A percentile compares a stretch with the other conserved stretches of the same genome.
Evolutionary conservation across 306 rosid genomes (phyloP).

Genomic region (Dicorynia guianensis): DNA sequence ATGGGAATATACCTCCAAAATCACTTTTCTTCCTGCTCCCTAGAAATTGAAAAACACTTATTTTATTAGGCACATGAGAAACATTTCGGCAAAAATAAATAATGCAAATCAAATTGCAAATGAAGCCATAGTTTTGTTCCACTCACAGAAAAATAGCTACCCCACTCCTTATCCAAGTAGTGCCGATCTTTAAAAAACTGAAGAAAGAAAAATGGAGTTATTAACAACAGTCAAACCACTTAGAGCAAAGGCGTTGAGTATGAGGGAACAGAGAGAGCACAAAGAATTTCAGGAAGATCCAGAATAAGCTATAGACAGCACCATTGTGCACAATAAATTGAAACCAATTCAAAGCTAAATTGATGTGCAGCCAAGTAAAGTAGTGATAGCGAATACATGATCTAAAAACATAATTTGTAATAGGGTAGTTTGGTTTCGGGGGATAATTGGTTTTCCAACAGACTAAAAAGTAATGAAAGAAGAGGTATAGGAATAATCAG

Average conservation of each 20-base stretch:
- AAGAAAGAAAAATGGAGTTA: slow-evolving; percentile 8
- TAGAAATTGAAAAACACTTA: slow-evolving; percentile 45
- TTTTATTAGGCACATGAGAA: slow-evolving; percentile 7
- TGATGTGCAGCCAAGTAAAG: not conserved
- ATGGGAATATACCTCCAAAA: slow-evolving; percentile 72
- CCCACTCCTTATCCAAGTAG: slow-evolving; percentile 98
- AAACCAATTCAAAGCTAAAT: slow-evolving; percentile 9
- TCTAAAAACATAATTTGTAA: slow-evolving; percentile 20
- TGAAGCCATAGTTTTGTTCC: slow-evolving; percentile 17
- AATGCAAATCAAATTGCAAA: not conserved
- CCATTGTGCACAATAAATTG: not conserved
- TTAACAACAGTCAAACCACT: slow-evolving; percentile 31
- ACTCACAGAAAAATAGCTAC: slow-evolving; percentile 84
- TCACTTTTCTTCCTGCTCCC: slow-evolving; percentile 69
- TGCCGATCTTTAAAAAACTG: slow-evolving; percentile 95
- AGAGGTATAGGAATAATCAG: too few species aligned
- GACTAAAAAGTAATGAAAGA: too few species aligned
- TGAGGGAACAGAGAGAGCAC: not conserved
- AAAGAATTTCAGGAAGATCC: slow-evolving; percentile 15
- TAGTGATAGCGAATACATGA: slow-evolving; percentile 9
- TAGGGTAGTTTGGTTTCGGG: not conserved
- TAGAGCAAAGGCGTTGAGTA: slow-evolving; percentile 13
- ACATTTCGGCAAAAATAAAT: not conserved
- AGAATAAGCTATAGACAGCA: slow-evolving; percentile 13
- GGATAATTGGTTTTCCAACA: not conserved